Evolutionary conservation across 768 basidiomycete species (phyloP), one percentile per base, ranked within the genome.

Genomic region (Hortiboletus campestris): DNA sequence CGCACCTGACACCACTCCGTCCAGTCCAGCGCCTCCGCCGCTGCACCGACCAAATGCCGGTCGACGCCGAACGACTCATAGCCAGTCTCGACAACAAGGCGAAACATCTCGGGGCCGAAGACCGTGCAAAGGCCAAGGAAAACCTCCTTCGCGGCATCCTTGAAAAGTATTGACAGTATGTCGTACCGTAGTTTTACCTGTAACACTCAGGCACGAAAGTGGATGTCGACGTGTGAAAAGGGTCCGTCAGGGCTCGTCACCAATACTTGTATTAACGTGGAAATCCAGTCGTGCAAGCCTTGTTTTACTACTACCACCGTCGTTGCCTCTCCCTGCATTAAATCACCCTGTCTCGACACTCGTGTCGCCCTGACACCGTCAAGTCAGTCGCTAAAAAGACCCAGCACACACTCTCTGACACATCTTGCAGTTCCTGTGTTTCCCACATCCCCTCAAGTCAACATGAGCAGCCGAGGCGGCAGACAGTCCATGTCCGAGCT

Each of bases 401-500:
- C 32, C 19, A 13, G 16, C 13, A 28, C 39, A 12, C 10, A 6
- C 34, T 17, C 42, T 40, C 57, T 55, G 34, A 55, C 58, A 32
- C 48, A 29, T 48, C 25, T 22, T 51, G 29, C 22, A 49, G 51
- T 28, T 38, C 4, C 41, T 35, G 39, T 52, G 31, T 42, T 49
- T 44, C 46, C 40, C 45, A 28, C 55, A 36, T 53, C 49, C 42
- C 40, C 6, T 35, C 29, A 7, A 56, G 46, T 38, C 60, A 70
- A 31, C 64, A 86, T 86, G 85, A 84, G 81, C 62, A 76, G 78
- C 66, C 80, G 85, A 62, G 79, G 86, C 67, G 81, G 82, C 49
- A 76, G 84, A 45, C 85, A 85, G 67, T 85, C 85, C 63, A 88
- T 88, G 86, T 84, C 85, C 46, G 89, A 91, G 75, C 79, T 91